phyloP scores from a whole-genome alignment of 495 filamentous ascomycete species.

The Daldinia concentrica region DNA sequence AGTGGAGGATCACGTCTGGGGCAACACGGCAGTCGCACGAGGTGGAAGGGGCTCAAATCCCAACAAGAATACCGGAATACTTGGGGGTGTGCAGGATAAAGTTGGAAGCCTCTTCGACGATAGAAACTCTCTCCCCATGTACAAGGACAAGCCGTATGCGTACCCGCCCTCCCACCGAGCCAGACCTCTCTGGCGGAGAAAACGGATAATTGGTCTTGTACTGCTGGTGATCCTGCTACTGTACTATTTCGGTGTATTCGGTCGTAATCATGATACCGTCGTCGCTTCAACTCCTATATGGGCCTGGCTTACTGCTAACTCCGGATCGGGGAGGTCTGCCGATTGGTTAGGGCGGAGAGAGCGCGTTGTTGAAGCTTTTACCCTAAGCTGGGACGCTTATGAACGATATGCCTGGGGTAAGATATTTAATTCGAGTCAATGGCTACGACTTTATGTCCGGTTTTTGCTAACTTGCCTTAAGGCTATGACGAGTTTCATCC shows the following conservation, averaged over 20 bases:
- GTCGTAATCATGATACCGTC: slow-evolving; percentile 44
- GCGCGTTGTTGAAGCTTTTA: slow-evolving; percentile 88
- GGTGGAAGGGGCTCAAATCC: slow-evolving; percentile 31
- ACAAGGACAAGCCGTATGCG: slow-evolving; percentile 96
- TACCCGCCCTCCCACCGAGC: slow-evolving; percentile 65
- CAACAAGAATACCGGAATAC: slow-evolving; percentile 50
- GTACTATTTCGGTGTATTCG: slow-evolving; percentile 69
- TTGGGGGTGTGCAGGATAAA: slow-evolving; percentile 57
- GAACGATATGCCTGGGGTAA: slow-evolving; percentile 94
- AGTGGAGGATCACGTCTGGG: slow-evolving; percentile 75
- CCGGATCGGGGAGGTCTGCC: slow-evolving; percentile 50
- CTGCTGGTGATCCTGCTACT: slow-evolving; percentile 60
- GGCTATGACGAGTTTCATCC: slow-evolving; percentile 89
- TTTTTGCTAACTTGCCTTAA: slow-evolving; percentile 48
- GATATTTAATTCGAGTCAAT: slow-evolving; percentile 39
- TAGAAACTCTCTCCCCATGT: slow-evolving; percentile 82
- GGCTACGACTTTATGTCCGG: neutral
- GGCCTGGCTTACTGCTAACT: slow-evolving; percentile 53
- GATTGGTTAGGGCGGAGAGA: slow-evolving; percentile 83
- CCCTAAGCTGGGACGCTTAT: slow-evolving; percentile 90
- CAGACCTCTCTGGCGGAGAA: slow-evolving; percentile 60
- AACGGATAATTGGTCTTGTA: slow-evolving; percentile 54
- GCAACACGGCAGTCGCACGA: slow-evolving; percentile 51
- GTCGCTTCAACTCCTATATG: slow-evolving; percentile 48
- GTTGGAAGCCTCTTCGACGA: slow-evolving; percentile 59